Evolutionary conservation across 345 rosid genomes (phyloP).

Genomic region (Microcos paniculata): DNA sequence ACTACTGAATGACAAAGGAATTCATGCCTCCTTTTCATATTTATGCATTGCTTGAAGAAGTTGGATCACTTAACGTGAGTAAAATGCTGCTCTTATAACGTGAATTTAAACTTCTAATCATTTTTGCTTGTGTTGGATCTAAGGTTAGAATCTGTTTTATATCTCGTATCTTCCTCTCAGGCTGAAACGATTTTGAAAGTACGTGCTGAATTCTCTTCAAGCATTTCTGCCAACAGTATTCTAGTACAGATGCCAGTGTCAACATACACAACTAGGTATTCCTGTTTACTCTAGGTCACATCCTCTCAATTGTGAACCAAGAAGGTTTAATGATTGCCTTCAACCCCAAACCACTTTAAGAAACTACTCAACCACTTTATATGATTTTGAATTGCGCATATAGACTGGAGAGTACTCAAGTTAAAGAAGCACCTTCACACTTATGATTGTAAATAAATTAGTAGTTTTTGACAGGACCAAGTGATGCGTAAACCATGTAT

Average conservation of each 20-base stretch:
- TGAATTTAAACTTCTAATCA: background rate
- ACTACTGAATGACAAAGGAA: slow-evolving; percentile 62
- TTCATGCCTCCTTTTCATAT: slow-evolving; percentile 60
- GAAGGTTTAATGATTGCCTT: too few relatives aligned
- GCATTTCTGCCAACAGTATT: too few relatives aligned
- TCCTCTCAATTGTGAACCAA: too few relatives aligned
- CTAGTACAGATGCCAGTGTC: too few relatives aligned
- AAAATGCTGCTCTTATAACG: background rate
- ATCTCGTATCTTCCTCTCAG: slow-evolving; percentile 19
- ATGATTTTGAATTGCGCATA: background rate
- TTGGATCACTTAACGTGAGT: slow-evolving; percentile 47
- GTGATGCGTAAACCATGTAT: slow-evolving; percentile 10
- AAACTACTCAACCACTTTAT: background rate
- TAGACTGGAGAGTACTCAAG: background rate
- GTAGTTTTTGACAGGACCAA: background rate
- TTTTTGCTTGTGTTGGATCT: too few relatives aligned
- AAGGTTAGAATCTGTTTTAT: background rate
- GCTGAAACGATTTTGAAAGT: slow-evolving; percentile 51
- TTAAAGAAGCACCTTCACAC: too few relatives aligned
- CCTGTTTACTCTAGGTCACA: too few relatives aligned
- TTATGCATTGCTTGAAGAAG: slow-evolving; percentile 52
- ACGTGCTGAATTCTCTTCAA: too few relatives aligned
- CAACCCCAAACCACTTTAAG: too few relatives aligned
- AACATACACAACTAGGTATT: too few relatives aligned
- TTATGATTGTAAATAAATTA: too few relatives aligned